Evolutionary conservation across 371 early-diverging fungal species (phyloP).

Genomic region (Zychaea mexicana): DNA sequence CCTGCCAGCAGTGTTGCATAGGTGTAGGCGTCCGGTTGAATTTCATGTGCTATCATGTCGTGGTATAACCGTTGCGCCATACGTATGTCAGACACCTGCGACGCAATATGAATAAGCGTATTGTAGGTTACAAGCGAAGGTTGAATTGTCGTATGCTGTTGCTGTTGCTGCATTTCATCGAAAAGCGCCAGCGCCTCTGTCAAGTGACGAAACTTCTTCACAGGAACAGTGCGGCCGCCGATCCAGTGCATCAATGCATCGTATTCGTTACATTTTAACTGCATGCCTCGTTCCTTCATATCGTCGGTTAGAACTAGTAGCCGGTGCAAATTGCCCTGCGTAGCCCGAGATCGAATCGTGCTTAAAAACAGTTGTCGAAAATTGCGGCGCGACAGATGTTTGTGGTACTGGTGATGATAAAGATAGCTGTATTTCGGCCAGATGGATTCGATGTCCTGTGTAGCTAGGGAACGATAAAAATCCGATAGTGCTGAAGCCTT

Average conservation of each 20-base stretch:
- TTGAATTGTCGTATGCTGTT: constrained; percentile 15
- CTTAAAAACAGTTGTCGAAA: constrained; percentile 35
- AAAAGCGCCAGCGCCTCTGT: constrained; percentile 40
- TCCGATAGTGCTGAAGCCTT: constrained; percentile 24
- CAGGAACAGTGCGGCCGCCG: constrained; percentile 38
- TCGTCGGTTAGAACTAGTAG: constrained; percentile 41
- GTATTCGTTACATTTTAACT: constrained; percentile 37
- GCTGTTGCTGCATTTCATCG: constrained; percentile 32
- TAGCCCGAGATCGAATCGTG: constrained; percentile 27
- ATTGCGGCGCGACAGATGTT: constrained; percentile 28
- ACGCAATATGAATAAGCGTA: constrained; percentile 44
- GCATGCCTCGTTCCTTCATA: constrained; percentile 31
- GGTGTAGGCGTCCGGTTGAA: constrained; percentile 40
- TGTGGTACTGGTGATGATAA: constrained; percentile 27
- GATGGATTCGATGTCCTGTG: constrained; percentile 47
- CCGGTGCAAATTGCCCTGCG: constrained; percentile 40
- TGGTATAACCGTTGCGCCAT: constrained; percentile 52
- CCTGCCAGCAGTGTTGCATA: constrained; percentile 40
- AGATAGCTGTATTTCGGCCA: constrained; percentile 49
- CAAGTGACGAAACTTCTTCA: constrained; percentile 31
- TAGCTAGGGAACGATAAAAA: constrained; percentile 39
- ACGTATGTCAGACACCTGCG: constrained; percentile 35
- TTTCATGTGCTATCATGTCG: constrained; percentile 39
- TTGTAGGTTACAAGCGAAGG: constrained; percentile 38
- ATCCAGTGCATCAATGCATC: constrained; percentile 44